Conservation (phyloP, 352 stramenopile genomes). For the Globisporangium uncinulatum region DNA sequence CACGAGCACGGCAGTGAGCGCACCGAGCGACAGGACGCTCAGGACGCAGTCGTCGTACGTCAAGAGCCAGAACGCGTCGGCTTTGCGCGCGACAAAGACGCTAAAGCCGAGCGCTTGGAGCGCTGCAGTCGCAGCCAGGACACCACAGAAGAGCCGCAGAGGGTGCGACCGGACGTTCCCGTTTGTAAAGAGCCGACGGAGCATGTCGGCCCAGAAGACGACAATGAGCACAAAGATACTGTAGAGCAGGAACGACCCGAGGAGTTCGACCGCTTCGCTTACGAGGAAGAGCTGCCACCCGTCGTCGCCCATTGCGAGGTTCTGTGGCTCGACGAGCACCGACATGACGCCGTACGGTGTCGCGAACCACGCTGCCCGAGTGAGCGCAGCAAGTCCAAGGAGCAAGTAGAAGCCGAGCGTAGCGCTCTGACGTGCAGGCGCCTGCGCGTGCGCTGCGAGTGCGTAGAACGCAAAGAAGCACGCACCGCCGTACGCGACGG, state of each 20-base stretch:
- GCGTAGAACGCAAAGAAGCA: constrained; percentile 82
- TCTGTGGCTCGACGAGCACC: constrained; percentile 51
- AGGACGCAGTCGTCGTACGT: constrained; percentile 91
- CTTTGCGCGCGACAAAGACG: constrained; percentile 73
- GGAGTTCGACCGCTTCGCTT: constrained; percentile 84
- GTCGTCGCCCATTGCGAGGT: constrained; percentile 58
- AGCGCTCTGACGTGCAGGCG: constrained; percentile 42
- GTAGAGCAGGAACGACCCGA: constrained; percentile 93
- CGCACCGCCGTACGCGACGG: constrained; percentile 62
- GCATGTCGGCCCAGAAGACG: constrained; percentile 97
- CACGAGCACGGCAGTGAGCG: constrained; percentile 89
- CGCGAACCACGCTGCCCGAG: constrained; percentile 66
- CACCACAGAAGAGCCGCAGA: constrained; percentile 87
- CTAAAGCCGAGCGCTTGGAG: constrained; percentile 82
- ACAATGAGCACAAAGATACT: constrained; percentile 97
- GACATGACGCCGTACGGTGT: constrained; percentile 69
- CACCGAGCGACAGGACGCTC: constrained; percentile 81
- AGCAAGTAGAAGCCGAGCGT: constrained; percentile 83
- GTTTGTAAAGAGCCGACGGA: constrained; percentile 88
- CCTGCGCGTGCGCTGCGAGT: constrained; percentile 64
- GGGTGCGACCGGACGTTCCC: constrained; percentile 70
- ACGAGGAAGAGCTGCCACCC: constrained; percentile 67
- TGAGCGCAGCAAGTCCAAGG: constrained; percentile 58
- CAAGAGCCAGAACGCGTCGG: constrained; percentile 94
- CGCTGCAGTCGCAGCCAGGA: constrained; percentile 60